A percentile compares a stretch with the other conserved stretches of the same genome.
phyloP scores from a whole-genome alignment of 2,329 filamentous ascomycete genomes.

The Fusarium sp. region DNA sequence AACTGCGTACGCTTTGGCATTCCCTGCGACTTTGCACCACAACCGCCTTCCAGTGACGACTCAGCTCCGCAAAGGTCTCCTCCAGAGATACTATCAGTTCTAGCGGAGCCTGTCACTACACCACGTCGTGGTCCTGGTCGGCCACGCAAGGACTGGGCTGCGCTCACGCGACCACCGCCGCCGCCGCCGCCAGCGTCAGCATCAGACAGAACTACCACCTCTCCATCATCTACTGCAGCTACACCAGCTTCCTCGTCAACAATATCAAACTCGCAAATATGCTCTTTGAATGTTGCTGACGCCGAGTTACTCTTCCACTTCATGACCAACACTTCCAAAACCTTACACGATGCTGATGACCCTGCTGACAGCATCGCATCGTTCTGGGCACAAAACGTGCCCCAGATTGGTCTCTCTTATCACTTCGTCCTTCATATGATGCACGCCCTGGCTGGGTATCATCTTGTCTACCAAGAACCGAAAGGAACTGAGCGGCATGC shows the following conservation, averaged over 20 bases:
- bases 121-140: slow-evolving; percentile 49
- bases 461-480: slow-evolving; percentile 42
- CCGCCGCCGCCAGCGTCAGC: slow-evolving; percentile 23
- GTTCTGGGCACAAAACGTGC: slow-evolving; percentile 50
- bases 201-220: slow-evolving; percentile 42
- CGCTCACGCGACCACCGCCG: slow-evolving; percentile 39
- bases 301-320: slow-evolving; percentile 50
- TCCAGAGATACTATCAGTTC: slow-evolving; percentile 26
- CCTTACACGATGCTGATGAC: slow-evolving; percentile 38
- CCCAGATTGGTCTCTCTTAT: slow-evolving; percentile 47
- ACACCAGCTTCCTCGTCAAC: slow-evolving; percentile 43
- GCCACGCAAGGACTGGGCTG: slow-evolving; percentile 50
- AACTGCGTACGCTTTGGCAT: slow-evolving; percentile 52
- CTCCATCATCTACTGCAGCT: slow-evolving; percentile 41
- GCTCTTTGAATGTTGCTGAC: slow-evolving; percentile 47
- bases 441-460: slow-evolving; percentile 47
- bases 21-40: slow-evolving; percentile 47
- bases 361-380: slow-evolving; percentile 33
- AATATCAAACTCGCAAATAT: slow-evolving; percentile 36
- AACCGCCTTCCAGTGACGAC: slow-evolving; percentile 36
- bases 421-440: slow-evolving; percentile 50
- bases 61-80: slow-evolving; percentile 31
- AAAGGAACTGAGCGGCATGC: slow-evolving; percentile 36
- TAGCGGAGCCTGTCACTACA: slow-evolving; percentile 31
- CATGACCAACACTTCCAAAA: slow-evolving; percentile 43